Percentiles rank a stretch among this genome's conserved stretches.
phyloP scores from a whole-genome alignment of 495 filamentous ascomycete species.

The Ramalina intermedia region DNA sequence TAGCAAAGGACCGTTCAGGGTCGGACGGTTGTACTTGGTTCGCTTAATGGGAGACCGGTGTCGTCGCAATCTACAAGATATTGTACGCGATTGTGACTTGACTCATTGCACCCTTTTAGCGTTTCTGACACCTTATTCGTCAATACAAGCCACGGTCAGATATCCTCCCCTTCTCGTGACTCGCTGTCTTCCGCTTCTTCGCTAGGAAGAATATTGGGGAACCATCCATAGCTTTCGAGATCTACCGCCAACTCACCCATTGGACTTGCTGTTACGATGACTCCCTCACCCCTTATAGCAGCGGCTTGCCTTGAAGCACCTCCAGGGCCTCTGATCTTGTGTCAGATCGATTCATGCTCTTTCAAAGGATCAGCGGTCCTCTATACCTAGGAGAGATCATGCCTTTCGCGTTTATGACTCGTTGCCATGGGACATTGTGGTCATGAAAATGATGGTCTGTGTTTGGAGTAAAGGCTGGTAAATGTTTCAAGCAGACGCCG shows the following conservation, averaged over 20 bases:
- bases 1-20: no score
- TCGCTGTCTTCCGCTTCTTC: conserved; percentile 22
- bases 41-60: no score
- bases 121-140: no score
- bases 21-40: no score
- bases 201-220: conserved; percentile 44
- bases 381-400: conserved; percentile 65
- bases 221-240: conserved; percentile 59
- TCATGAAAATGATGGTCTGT: conserved; percentile 41
- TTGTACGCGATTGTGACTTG: no score
- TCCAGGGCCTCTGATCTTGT: conserved; percentile 41
- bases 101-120: no score
- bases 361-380: background rate
- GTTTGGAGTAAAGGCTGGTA: conserved; percentile 36
- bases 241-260: conserved; percentile 60
- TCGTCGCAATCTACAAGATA: no score
- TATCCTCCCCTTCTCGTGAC: background rate
- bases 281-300: conserved; percentile 51
- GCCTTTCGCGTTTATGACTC: conserved; percentile 78
- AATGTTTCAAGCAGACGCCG: conserved; percentile 73
- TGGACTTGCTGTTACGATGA: conserved; percentile 45
- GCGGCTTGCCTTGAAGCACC: conserved; percentile 55
- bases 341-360: conserved; percentile 6
- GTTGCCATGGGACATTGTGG: conserved; percentile 82
- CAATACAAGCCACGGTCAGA: no score